Evolutionary conservation across 2,329 filamentous ascomycete species (phyloP), one percentile per base, ranked within the genome.

Genomic region (Dichotomopilus funicola): DNA sequence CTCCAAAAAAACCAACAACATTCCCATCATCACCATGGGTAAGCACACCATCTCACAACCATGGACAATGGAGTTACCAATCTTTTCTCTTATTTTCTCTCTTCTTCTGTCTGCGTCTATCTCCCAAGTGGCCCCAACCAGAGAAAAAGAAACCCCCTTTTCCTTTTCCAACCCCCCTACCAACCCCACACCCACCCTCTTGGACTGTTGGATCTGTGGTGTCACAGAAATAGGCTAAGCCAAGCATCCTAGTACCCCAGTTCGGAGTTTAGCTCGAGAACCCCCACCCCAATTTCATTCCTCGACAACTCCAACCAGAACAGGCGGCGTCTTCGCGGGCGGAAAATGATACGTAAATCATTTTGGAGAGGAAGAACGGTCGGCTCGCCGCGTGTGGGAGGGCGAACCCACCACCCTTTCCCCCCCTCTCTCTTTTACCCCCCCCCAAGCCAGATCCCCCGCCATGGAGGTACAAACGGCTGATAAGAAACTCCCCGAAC

Each of bases 171-270:
- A 6, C 34, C 31, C n/a, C 7, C n/a, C 19, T 41, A 31, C 27
- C 12, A 27, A 19, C 33, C 7, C 33, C 11, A n/a, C 37, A 37
- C 49, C 49, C 42, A 41, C 41, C 47, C 47, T 33, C 45, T 35
- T 45, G n/a, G 33, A 43, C 36, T 19, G 27, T 10, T 12, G 49
- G 46, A 53, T 40, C 40, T 9, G 54, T 53, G 40, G 34, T 45
- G 50, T 56, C 38, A 56, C 50, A 41, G 50, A 53, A 56, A 56
- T 42, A 52, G 27, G 45, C 49, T 36, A 50, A 49, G 45, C 19
- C 45, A 42, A 36, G 37, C 12, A 40, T 40, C 19, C 19, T 9
- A 37, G n/a, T n/a, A 41, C 49, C 54, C 50, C 41, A 35, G 54
- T 49, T 36, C 45, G 13, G 31, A 9, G 36, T 34, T 31, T 41